Conservation (phyloP, 2,329 filamentous ascomycete genomes). For the Talaromyces sp. region DNA sequence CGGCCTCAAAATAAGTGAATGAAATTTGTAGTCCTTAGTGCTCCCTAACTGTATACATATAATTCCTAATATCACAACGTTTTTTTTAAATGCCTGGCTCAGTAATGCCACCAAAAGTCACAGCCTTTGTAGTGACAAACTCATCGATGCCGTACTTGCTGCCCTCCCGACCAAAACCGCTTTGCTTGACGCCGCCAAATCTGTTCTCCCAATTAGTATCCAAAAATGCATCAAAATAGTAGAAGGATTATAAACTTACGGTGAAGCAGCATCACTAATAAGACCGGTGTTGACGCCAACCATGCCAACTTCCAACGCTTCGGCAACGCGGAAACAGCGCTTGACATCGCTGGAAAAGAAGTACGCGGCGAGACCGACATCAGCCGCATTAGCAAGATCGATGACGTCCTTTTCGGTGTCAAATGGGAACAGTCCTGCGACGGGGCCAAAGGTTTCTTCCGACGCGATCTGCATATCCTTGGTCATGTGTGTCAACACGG, state of each 20-base stretch:
- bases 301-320: conserved; percentile 51
- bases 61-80: neutral
- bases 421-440: conserved; percentile 86
- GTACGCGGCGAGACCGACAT: conserved; percentile 89
- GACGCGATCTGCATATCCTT: conserved; percentile 75
- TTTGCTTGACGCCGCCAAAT: conserved; percentile 82
- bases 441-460: conserved; percentile 94
- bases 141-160: conserved; percentile 73
- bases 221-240: neutral
- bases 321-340: conserved; percentile 57
- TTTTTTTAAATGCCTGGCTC: conserved; percentile 30
- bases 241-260: conserved; percentile 30
- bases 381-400: conserved; percentile 70
- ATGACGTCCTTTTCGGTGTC: conserved; percentile 86
- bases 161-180: conserved; percentile 75
- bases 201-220: conserved; percentile 24
- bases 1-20: neutral
- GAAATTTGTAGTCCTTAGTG: neutral
- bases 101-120: conserved; percentile 61
- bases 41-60: neutral
- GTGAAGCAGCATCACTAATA: conserved; percentile 51
- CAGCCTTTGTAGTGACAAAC: conserved; percentile 69
- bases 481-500: conserved; percentile 82
- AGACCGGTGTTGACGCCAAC: conserved; percentile 67
- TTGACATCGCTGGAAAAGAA: conserved; percentile 70